Conservation (phyloP, 116 monocot genomes). For the Posidonia oceanica region DNA sequence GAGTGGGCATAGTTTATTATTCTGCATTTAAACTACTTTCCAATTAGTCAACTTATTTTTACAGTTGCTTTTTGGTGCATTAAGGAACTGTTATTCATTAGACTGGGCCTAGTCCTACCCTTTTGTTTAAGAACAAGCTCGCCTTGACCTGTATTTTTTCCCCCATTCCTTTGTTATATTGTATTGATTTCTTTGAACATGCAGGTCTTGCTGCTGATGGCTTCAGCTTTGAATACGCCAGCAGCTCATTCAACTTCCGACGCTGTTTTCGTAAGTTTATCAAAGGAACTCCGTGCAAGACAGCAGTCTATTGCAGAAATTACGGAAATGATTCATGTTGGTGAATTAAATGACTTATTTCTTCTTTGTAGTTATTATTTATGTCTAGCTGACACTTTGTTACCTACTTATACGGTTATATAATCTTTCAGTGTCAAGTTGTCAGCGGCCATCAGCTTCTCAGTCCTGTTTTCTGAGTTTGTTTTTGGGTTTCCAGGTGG, state of each 20-base stretch:
- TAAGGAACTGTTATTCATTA: too few species aligned
- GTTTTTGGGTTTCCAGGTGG: constrained; percentile 36
- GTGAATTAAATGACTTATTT: constrained; percentile 3
- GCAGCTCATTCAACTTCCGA: constrained; percentile 23
- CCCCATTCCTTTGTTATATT: background rate
- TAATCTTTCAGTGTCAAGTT: background rate
- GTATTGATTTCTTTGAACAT: background rate
- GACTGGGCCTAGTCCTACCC: too few species aligned
- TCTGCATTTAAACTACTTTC: too few species aligned
- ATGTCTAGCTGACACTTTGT: background rate
- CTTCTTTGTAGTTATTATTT: background rate
- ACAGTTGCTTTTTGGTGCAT: too few species aligned
- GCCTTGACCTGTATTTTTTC: too few species aligned
- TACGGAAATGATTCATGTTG: constrained; percentile 90
- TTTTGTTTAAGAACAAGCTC: too few species aligned
- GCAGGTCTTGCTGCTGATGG: constrained; percentile 73
- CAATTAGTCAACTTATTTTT: too few species aligned
- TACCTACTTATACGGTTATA: too few species aligned
- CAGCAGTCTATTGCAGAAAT: constrained; percentile 67
- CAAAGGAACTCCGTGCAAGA: constrained; percentile 38
- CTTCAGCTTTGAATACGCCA: constrained; percentile 56
- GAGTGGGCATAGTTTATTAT: too few species aligned
- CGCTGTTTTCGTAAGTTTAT: constrained; percentile 17
- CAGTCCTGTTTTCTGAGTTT: background rate
- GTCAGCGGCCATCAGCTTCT: background rate